Conservation (phyloP, 179 eudicot species). For the Camellia oleifera region DNA sequence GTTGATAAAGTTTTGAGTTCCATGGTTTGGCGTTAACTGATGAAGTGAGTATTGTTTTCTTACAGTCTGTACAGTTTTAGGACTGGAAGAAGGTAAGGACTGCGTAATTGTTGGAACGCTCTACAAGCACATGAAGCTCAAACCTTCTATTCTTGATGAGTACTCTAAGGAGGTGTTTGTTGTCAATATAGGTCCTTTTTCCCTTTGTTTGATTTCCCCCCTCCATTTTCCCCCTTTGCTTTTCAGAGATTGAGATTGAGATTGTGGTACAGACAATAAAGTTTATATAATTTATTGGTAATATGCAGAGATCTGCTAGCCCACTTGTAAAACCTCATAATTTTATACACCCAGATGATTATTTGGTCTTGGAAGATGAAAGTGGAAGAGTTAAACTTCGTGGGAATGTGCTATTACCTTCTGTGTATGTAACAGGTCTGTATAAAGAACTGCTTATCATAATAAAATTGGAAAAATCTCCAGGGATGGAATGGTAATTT, state of each 20-base stretch:
- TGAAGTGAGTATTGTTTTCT: neutral
- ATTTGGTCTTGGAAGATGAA: constrained; percentile 83
- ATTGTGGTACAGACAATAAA: neutral
- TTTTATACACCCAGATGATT: constrained; percentile 73
- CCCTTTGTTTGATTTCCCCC: neutral
- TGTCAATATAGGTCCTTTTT: constrained; percentile 11
- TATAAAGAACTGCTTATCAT: constrained; percentile 6
- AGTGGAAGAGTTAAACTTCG: constrained; percentile 88
- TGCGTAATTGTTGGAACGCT: constrained; percentile 91
- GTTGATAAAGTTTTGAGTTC: neutral
- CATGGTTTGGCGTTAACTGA: neutral
- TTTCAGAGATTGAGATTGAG: neutral
- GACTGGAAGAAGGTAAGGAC: constrained; percentile 71
- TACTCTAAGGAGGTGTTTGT: constrained; percentile 75
- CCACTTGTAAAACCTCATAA: constrained; percentile 82
- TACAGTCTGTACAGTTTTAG: constrained; percentile 77
- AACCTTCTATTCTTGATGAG: constrained; percentile 85
- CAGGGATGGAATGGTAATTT: neutral
- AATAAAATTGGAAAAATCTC: neutral
- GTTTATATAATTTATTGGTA: neutral
- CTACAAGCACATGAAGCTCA: constrained; percentile 93
- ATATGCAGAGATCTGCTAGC: constrained; percentile 60
- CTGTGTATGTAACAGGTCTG: constrained; percentile 84
- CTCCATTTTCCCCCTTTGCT: neutral
- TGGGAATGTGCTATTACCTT: constrained; percentile 58